Evolutionary conservation across 2,329 filamentous ascomycete species (phyloP), one percentile per base, ranked within the genome.

Genomic region (Exophiala spinifera): DNA sequence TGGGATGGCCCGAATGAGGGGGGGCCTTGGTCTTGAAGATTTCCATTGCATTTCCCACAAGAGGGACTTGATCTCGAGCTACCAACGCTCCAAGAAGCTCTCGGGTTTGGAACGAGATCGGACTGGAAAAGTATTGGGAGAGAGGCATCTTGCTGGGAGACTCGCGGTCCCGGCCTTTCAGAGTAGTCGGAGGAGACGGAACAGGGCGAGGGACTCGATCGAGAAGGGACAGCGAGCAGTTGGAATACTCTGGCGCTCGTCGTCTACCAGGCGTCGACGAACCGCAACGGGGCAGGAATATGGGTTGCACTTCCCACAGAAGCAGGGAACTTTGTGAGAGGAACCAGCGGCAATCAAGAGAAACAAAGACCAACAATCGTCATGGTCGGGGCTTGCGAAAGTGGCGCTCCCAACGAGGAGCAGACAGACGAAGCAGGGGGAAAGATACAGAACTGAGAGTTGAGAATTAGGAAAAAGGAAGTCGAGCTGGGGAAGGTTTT

Each of bases 1-100:
- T 68, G 3, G 79, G 77, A 62, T 81, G 75, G 42, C 70, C 71
- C 13, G 72, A 63, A 55, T 73, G 70, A 2, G 37, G 45, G 34
- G 51, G 34, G 20, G 49, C 28, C 1, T 45, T 46, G 44, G 47
- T 50, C 14, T 53, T 54, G 11, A 57, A 33, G n/a, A 45, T 23
- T 13, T 55, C 20, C 21, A 61, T 33, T 2, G 46, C 52, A 53
- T 53, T 36, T 31, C 50, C 54, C 28, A 48, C 39, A 15, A 64
- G 45, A 19, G 55, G 50, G 42, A 53, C 45, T 50, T 64, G 61
- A 46, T 62, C 59, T 49, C 62, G 59, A 39, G 31, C 19, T 17
- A 53, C 49, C 20, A 64, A 28, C 4, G 25, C 45, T 31, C 49
- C 46, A 3, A 58, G 44, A 2, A 61, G 4, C 42, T 64, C 51